Evolutionary conservation across 768 basidiomycete genomes (phyloP).

Genomic region (Rossbeevera mucosa): DNA sequence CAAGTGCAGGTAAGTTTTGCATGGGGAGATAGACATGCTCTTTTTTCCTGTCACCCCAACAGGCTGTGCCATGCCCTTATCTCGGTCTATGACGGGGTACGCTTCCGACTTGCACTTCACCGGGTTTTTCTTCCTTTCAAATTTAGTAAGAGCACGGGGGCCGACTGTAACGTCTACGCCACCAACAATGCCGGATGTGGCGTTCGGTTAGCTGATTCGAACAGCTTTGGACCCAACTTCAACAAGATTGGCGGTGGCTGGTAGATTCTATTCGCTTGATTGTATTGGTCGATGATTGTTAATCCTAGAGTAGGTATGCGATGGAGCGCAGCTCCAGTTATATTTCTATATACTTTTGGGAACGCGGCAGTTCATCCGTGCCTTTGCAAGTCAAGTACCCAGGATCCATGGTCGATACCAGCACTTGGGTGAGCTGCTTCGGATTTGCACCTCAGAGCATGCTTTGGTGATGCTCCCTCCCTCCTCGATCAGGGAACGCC

Average conservation of each 20-base stretch:
- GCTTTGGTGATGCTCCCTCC: no score
- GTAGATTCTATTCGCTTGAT: slow-evolving; percentile 11
- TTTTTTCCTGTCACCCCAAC: not conserved
- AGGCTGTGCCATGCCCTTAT: slow-evolving; percentile 31
- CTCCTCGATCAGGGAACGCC: slow-evolving; percentile 10
- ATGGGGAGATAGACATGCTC: no score
- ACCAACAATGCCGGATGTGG: slow-evolving; percentile 32
- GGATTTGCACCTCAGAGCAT: not conserved
- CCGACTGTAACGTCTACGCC: slow-evolving; percentile 24
- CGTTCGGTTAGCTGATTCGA: slow-evolving; percentile 20
- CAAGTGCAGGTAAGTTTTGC: slow-evolving; percentile 14
- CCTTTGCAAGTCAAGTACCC: slow-evolving; percentile 31
- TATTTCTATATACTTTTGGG: slow-evolving; percentile 41
- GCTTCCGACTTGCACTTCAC: not conserved
- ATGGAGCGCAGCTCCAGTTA: slow-evolving; percentile 26
- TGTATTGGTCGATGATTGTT: not conserved
- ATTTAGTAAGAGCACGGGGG: slow-evolving; percentile 12
- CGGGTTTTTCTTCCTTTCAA: not conserved
- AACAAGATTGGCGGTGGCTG: slow-evolving; percentile 38
- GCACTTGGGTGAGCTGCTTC: slow-evolving; percentile 20
- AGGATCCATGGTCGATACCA: slow-evolving; percentile 16
- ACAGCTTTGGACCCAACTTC: slow-evolving; percentile 35
- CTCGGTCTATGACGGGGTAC: slow-evolving; percentile 32
- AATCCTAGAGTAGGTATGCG: slow-evolving; percentile 30
- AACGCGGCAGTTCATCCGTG: slow-evolving; percentile 32